Percentiles rank a stretch among this genome's conserved stretches.
phyloP scores from a whole-genome alignment of 306 rosid species.

The Pachyrhizus erosus region DNA sequence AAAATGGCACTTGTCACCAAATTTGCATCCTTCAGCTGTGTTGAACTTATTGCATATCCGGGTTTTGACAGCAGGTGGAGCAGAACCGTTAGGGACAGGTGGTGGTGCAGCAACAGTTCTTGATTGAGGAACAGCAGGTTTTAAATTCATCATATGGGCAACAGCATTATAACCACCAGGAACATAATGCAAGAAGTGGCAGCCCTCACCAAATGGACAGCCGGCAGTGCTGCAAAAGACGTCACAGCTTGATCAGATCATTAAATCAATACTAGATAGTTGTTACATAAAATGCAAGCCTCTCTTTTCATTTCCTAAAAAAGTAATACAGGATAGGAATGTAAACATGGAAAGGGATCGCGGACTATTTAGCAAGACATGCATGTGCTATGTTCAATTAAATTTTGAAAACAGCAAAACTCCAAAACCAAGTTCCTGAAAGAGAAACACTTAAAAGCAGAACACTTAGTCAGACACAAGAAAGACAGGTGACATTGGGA shows the following conservation, averaged over 20 bases:
- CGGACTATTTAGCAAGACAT: neutral
- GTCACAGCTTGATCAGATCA: constrained; percentile 45
- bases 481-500: neutral
- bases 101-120: constrained; percentile 64
- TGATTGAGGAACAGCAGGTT: constrained; percentile 64
- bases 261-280: neutral
- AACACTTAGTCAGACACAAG: neutral
- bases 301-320: neutral
- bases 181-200: constrained; percentile 91
- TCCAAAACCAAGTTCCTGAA: neutral
- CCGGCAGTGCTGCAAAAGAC: constrained; percentile 83
- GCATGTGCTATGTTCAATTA: neutral
- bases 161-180: constrained; percentile 95
- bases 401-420: neutral
- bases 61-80: constrained; percentile 59
- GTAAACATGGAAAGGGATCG: neutral
- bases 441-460: neutral
- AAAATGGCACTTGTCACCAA: constrained; percentile 86
- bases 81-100: constrained; percentile 64
- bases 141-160: constrained; percentile 89
- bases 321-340: neutral
- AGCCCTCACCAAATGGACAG: constrained; percentile 95
- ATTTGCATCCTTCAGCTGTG: constrained; percentile 87
- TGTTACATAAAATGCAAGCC: neutral
- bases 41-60: constrained; percentile 82